These are phyloP conservation scores for Leptographium procerum DNA, from an alignment of 2,329 filamentous ascomycete genomes.

Conservation along the genomic window DNA sequence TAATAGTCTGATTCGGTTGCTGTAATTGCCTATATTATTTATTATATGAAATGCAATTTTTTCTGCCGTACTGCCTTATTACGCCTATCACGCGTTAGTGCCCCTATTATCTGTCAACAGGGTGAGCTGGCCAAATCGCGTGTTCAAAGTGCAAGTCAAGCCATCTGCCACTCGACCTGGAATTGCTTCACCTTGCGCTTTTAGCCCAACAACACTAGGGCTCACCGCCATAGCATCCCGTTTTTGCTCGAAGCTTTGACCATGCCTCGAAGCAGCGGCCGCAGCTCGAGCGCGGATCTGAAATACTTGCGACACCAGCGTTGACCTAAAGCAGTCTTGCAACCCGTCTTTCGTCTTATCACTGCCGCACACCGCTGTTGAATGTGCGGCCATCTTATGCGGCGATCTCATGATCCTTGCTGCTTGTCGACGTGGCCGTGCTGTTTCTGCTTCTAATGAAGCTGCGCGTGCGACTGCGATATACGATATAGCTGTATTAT, in stretches of 20 bases:
- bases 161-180: not conserved
- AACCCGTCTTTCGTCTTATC: not conserved
- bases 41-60: no score
- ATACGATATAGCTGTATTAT: not conserved
- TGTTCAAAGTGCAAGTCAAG: not conserved
- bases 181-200: not conserved
- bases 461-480: not conserved
- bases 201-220: not conserved
- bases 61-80: not conserved
- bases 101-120: not conserved
- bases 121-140: not conserved
- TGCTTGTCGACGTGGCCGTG: not conserved
- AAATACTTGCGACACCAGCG: conserved; percentile 1
- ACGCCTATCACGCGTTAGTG: not conserved
- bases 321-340: not conserved
- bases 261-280: conserved; percentile 7
- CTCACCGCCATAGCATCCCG: not conserved
- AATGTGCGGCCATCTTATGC: not conserved
- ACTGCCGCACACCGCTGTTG: not conserved
- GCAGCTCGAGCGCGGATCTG: conserved; percentile 8
- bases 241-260: not conserved
- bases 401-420: not conserved
- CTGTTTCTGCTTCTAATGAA: not conserved
- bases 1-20: not conserved
- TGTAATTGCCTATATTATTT: not conserved